phyloP scores from a whole-genome alignment of 148 eudicot genomes.

The Camellia sinensis region DNA sequence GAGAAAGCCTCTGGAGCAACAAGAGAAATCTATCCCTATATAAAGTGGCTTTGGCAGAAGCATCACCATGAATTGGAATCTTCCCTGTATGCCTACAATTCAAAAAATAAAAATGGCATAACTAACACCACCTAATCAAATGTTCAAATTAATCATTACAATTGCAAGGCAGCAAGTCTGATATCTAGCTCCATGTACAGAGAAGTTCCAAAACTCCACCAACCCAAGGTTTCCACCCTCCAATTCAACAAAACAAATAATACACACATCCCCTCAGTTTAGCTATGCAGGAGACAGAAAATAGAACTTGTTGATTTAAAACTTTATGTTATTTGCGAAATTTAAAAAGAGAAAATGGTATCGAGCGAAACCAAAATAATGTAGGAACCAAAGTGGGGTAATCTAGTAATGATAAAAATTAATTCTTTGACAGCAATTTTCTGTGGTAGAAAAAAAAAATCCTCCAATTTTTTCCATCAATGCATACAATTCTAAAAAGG shows the following conservation, averaged over 20 bases:
- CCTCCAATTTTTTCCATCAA: background rate
- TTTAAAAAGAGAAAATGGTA: background rate
- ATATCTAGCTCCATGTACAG: background rate
- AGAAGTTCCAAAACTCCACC: background rate
- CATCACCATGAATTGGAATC: constrained; percentile 78
- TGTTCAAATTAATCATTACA: background rate
- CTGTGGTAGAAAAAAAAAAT: background rate
- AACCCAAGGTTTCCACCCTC: background rate
- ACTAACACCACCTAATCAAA: background rate
- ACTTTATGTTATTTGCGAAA: background rate
- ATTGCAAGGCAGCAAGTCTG: background rate
- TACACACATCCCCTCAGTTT: background rate
- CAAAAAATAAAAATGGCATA: background rate
- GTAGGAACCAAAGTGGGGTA: background rate
- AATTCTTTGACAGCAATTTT: background rate
- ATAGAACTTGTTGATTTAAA: background rate
- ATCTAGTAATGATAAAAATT: background rate
- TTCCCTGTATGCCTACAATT: constrained; percentile 52
- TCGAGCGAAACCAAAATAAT: background rate
- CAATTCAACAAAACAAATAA: background rate
- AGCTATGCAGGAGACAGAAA: background rate
- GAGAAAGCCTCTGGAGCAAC: constrained; percentile 73
- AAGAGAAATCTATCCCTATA: constrained; percentile 83
- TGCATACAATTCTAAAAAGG: background rate
- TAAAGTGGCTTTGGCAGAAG: constrained; percentile 69